Base-by-base conservation (phyloP, 1,284 basidiomycete genomes). In the Heterobasidion annosum region DNA sequence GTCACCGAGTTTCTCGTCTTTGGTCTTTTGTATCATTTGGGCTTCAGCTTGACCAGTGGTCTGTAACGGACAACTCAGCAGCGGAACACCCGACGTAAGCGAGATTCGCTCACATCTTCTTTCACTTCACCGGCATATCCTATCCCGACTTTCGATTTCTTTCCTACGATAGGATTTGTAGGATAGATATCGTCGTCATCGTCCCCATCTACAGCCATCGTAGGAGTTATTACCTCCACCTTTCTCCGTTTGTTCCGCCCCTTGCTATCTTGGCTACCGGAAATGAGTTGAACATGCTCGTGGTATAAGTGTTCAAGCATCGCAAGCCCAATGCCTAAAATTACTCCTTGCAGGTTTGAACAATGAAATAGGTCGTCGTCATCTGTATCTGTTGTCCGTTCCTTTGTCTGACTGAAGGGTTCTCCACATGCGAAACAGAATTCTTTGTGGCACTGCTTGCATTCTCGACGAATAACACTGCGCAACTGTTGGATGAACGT, bases 341-440 rank as follows among this genome's bases (percentile, higher is more conserved):
- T 83, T 10, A 88, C 82, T 43, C 92, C 92, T 70, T 95, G 93
- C 32, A 94, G 65, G 63, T 90, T 88, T 3, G 89, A 78, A 67
- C 93, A 96, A 68, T 96, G 93, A 65, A 94, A 90, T 46, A 96
- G 70, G 4, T 77, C 74, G 56, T 82, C 76, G 46, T 80, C 73
- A 50, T 73, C 71, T 42, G 69, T 69, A 34, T 73, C 68, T 34
- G 68, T 61, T 43, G 67, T 65, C 58, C 71, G 73, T 49, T 68
- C 68, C 58, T 71, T 75, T 48, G 74, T 71, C 13, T 64, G 59
- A 50, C 74, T 76, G 34, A 78, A 71, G 12, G 81, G 72, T 67
- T 94, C 91, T 32, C 90, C 89, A 62, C 93, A 96, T 9, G 92
- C 93, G 57, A 89, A 75, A 68, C 93, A 96, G 59, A 87, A 86